Percentiles rank a stretch among this genome's conserved stretches.
These are phyloP conservation scores for Nevesoporus exiguus DNA, from an alignment of 768 basidiomycete genomes.

Conservation along the genomic window DNA sequence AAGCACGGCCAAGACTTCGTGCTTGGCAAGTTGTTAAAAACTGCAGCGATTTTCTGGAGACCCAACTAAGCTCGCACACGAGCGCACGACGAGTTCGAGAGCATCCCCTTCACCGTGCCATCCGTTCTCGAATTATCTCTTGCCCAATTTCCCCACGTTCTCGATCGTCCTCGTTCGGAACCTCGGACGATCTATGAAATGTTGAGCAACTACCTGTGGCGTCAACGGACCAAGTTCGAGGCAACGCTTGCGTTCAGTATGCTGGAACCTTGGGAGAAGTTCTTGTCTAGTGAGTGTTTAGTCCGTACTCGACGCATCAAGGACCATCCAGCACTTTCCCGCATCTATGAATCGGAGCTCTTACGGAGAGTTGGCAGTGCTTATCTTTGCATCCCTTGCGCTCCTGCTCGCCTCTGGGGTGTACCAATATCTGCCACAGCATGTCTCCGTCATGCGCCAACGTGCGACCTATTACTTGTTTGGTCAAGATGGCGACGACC, in stretches of 20 bases:
- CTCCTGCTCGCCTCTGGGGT: slow-evolving; percentile 49
- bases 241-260: slow-evolving; percentile 57
- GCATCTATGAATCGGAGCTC: slow-evolving; percentile 2
- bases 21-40: slow-evolving; percentile 4
- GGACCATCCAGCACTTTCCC: background rate
- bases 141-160: background rate
- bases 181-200: slow-evolving; percentile 20
- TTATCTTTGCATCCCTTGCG: slow-evolving; percentile 39
- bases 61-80: background rate
- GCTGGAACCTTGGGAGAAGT: slow-evolving; percentile 71
- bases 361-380: slow-evolving; percentile 33
- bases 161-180: background rate
- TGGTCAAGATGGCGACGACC: slow-evolving; percentile 47
- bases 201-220: slow-evolving; percentile 30
- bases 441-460: slow-evolving; percentile 49
- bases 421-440: slow-evolving; percentile 57
- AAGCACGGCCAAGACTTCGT: background rate
- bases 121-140: background rate
- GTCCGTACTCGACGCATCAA: background rate
- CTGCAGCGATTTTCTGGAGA: background rate
- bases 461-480: slow-evolving; percentile 63
- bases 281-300: slow-evolving; percentile 48
- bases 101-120: background rate
- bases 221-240: slow-evolving; percentile 40
- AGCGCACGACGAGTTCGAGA: slow-evolving; percentile 1